phyloP scores from a whole-genome alignment of 495 filamentous ascomycete species.

The Apodospora peruviana region DNA sequence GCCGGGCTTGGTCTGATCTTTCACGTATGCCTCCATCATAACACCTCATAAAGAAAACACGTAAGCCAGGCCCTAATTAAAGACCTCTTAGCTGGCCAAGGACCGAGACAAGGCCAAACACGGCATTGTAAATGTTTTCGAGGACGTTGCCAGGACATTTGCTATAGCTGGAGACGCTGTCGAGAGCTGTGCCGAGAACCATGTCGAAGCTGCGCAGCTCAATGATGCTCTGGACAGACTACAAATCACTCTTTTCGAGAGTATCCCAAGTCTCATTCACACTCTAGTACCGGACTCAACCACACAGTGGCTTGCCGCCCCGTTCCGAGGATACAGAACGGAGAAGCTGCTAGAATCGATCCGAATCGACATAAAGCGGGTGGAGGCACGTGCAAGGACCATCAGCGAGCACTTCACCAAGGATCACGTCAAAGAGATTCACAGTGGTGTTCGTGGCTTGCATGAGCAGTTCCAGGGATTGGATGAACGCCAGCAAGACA shows the following conservation, averaged over 20 bases:
- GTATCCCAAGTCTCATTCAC: constrained; percentile 1
- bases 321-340: neutral
- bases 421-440: constrained; percentile 9
- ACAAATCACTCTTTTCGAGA: constrained; percentile 1
- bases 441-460: neutral
- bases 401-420: constrained; percentile 7
- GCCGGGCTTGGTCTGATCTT: constrained; percentile 8
- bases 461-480: neutral
- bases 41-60: too few species aligned
- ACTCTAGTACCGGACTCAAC: neutral
- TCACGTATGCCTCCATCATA: too few species aligned
- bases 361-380: constrained; percentile 2
- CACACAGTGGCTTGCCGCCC: neutral
- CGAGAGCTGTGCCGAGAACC: neutral
- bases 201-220: neutral
- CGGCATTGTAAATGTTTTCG: constrained; percentile 6
- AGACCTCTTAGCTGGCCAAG: too few species aligned
- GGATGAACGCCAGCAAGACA: neutral
- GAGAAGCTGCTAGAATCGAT: constrained; percentile 4
- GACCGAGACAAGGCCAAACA: neutral
- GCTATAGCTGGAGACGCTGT: constrained; percentile 6
- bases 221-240: neutral
- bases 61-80: too few species aligned
- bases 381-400: neutral
- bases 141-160: neutral